These are phyloP conservation scores for Cutaneotrichosporon arboriforme DNA, from an alignment of 1,284 basidiomycete genomes.

Conservation along the genomic window DNA sequence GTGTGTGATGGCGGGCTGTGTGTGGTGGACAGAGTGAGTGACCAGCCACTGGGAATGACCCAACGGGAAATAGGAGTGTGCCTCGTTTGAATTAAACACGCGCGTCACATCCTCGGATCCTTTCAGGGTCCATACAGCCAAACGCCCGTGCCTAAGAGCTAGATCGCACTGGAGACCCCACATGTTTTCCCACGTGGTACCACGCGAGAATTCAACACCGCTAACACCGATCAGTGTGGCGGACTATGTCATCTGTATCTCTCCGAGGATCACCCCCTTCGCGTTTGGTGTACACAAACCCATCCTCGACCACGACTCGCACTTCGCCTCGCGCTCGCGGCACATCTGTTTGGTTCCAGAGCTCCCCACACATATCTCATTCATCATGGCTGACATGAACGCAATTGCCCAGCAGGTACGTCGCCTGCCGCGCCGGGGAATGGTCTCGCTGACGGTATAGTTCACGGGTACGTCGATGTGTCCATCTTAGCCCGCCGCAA, in stretches of 20 bases:
- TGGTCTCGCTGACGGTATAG: constrained; percentile 48
- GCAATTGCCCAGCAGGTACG: constrained; percentile 49
- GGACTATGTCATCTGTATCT: not conserved
- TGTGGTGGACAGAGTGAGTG: no score
- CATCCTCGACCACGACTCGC: not conserved
- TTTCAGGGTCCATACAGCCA: not conserved
- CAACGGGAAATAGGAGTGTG: no score
- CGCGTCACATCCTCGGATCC: not conserved
- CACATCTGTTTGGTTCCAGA: constrained; percentile 7
- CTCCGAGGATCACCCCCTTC: no score
- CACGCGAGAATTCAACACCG: no score
- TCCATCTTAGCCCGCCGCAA: no score
- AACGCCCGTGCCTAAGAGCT: not conserved
- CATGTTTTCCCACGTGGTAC: no score
- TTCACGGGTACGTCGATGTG: constrained; percentile 52
- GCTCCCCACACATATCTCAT: not conserved
- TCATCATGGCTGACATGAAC: constrained; percentile 65
- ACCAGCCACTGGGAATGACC: no score
- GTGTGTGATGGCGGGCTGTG: no score
- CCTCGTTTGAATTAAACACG: no score
- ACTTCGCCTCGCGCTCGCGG: not conserved
- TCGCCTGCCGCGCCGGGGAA: constrained; percentile 4
- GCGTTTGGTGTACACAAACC: no score
- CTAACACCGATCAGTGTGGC: not conserved
- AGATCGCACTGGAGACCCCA: no score